A percentile compares a stretch with the other conserved stretches of the same genome.
These are phyloP conservation scores for Skeletonema marinoi DNA, from an alignment of 108 stramenopile genomes.

Conservation along the genomic window DNA sequence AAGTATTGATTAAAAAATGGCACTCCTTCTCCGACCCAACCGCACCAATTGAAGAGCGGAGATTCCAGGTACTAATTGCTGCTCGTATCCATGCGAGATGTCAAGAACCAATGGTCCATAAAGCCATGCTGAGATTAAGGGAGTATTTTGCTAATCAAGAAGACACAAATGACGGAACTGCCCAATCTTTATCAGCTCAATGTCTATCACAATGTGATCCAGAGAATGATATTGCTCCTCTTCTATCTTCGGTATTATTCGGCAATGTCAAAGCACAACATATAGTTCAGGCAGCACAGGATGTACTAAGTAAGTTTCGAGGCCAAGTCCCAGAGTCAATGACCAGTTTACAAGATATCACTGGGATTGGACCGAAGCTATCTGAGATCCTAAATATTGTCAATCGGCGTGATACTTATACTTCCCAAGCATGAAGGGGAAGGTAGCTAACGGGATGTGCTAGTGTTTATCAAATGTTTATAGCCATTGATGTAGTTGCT, in stretches of 20 bases:
- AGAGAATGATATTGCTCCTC: slow-evolving; percentile 44
- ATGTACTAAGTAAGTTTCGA: slow-evolving; percentile 46
- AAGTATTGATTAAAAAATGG: slow-evolving; percentile 59
- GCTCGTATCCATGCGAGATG: slow-evolving; percentile 75
- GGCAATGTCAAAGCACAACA: slow-evolving; percentile 72
- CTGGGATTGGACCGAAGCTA: slow-evolving; percentile 69
- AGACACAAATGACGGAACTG: not conserved
- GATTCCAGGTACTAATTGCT: slow-evolving; percentile 70
- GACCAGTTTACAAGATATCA: slow-evolving; percentile 45
- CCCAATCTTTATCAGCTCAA: slow-evolving; percentile 35
- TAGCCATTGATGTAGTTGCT: not conserved
- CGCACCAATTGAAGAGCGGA: slow-evolving; percentile 56
- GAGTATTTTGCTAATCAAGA: slow-evolving; percentile 24
- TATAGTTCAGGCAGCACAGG: slow-evolving; percentile 67
- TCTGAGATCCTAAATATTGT: slow-evolving; percentile 62
- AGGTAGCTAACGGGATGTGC: not conserved
- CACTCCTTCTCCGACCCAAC: slow-evolving; percentile 54
- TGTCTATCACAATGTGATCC: slow-evolving; percentile 45
- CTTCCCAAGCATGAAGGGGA: not conserved
- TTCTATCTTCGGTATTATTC: slow-evolving; percentile 59
- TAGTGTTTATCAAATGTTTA: not conserved
- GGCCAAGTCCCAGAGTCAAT: slow-evolving; percentile 78
- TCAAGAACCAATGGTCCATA: slow-evolving; percentile 58
- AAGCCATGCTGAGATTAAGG: slow-evolving; percentile 58
- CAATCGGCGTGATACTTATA: slow-evolving; percentile 49